A percentile compares a stretch with the other conserved stretches of the same genome.
Conservation (phyloP, 306 rosid genomes). For the Corylus heterophylla region DNA sequence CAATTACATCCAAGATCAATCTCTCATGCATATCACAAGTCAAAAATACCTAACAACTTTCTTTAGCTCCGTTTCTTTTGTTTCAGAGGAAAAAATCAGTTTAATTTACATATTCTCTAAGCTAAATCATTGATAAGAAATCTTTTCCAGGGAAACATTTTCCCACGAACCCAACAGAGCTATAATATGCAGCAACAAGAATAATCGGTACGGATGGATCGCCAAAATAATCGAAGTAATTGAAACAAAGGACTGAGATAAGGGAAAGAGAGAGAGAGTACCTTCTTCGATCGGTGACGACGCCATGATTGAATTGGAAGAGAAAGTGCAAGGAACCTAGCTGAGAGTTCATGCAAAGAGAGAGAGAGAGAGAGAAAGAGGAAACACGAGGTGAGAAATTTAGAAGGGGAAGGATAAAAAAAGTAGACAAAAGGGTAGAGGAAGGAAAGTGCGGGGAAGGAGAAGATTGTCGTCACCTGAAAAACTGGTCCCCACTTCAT, state of each 20-base stretch:
- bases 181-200: not conserved
- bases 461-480: not conserved
- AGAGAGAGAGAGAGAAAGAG: not conserved
- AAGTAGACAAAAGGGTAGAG: not conserved
- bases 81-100: not conserved
- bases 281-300: constrained; percentile 37
- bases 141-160: not conserved
- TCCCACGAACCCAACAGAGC: not conserved
- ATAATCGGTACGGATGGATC: not conserved
- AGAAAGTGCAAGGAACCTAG: not conserved
- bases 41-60: not conserved
- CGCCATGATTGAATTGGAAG: constrained; percentile 27
- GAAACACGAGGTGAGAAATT: not conserved
- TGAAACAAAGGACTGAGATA: not conserved
- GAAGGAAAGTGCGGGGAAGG: constrained; percentile 5
- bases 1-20: constrained; percentile 10
- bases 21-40: not conserved
- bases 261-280: constrained; percentile 8
- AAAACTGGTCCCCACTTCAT: not conserved
- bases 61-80: not conserved
- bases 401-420: not conserved
- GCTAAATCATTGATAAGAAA: not conserved
- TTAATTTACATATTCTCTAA: not conserved
- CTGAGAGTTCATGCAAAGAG: not conserved
- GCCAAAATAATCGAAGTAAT: not conserved